These are phyloP conservation scores for Periconia sp. DNA, from an alignment of 2,329 filamentous ascomycete species.

Conservation along the genomic window DNA sequence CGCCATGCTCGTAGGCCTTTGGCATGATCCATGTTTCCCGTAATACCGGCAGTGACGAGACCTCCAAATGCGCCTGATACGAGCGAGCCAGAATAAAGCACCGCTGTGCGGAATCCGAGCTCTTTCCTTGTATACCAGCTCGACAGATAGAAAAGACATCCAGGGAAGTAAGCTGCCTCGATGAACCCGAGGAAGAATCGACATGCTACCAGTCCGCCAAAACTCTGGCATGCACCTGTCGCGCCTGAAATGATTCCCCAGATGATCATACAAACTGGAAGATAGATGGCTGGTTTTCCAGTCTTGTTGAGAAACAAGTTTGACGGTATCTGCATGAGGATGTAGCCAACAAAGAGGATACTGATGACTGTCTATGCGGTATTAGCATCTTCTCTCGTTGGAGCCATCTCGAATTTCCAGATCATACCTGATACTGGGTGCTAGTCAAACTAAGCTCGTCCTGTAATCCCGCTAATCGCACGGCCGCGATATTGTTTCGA, in stretches of 20 bases:
- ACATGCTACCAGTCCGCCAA: constrained; percentile 53
- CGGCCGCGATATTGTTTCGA: constrained; percentile 71
- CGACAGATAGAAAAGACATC: constrained; percentile 67
- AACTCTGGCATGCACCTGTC: constrained; percentile 51
- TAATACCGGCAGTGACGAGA: constrained; percentile 65
- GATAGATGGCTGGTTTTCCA: constrained; percentile 47
- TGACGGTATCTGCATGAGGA: constrained; percentile 55
- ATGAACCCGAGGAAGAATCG: constrained; percentile 62
- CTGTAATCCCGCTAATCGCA: constrained; percentile 66
- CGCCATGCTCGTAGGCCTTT: constrained; percentile 67
- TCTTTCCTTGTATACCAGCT: constrained; percentile 75
- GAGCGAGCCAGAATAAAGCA: constrained; percentile 71
- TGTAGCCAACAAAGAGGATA: constrained; percentile 67
- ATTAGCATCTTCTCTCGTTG: constrained; percentile 10
- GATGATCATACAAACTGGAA: constrained; percentile 48
- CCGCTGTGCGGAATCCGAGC: constrained; percentile 67
- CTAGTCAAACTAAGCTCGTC: constrained; percentile 63
- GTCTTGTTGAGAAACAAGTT: constrained; percentile 55
- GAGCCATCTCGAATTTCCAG: constrained; percentile 42
- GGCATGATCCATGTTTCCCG: constrained; percentile 65
- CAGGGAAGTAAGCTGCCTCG: constrained; percentile 61
- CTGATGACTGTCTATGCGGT: constrained; percentile 37
- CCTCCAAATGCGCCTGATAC: constrained; percentile 76
- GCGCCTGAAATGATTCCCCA: constrained; percentile 51
- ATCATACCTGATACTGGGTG: constrained; percentile 66